These are phyloP conservation scores for Leishmania guyanensis DNA, from an alignment of 208 protist species.

Conservation along the genomic window DNA sequence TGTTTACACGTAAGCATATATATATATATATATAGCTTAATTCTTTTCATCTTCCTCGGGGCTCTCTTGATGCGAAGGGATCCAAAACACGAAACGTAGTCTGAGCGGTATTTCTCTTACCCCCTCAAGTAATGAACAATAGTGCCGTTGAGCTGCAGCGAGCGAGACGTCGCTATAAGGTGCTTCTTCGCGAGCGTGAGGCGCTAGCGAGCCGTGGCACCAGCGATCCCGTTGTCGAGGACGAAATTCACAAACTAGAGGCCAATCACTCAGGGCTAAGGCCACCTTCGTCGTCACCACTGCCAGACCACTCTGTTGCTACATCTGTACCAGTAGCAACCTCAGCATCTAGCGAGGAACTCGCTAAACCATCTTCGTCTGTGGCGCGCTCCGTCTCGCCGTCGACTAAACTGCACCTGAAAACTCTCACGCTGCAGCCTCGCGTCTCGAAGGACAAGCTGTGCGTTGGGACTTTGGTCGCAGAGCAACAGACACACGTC, in stretches of 20 bases:
- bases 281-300: neutral
- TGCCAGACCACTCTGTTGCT: neutral
- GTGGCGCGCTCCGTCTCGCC: neutral
- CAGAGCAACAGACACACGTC: neutral
- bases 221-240: conserved; percentile 30
- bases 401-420: neutral
- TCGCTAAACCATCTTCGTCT: too few species aligned
- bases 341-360: neutral
- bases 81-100: neutral
- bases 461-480: neutral
- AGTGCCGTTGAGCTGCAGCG: conserved; percentile 20
- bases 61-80: conserved; percentile 11
- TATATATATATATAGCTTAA: neutral
- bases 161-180: conserved; percentile 62
- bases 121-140: neutral
- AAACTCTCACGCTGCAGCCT: too few species aligned
- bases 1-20: neutral
- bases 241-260: conserved; percentile 52
- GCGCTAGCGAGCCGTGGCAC: conserved; percentile 25
- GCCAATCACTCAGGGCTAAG: conserved; percentile 33
- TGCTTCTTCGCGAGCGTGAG: conserved; percentile 46
- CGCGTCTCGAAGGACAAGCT: neutral
- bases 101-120: too few species aligned
- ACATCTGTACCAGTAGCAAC: neutral
- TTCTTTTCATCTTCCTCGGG: conserved; percentile 2